Evolutionary conservation across 2,329 filamentous ascomycete species (phyloP).

Genomic region (Aspergillus tamarii): DNA sequence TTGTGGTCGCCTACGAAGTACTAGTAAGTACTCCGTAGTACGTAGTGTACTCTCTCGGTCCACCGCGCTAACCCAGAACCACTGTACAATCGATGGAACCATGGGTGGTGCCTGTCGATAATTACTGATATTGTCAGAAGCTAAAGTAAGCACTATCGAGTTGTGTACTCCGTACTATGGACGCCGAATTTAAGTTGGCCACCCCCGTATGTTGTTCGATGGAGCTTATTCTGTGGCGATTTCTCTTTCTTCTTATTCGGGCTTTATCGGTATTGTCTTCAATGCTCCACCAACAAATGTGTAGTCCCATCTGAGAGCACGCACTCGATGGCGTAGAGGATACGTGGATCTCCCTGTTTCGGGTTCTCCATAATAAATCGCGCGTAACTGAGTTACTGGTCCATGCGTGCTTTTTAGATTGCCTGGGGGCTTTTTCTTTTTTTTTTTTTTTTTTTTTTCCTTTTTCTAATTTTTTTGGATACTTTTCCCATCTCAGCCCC

Average conservation of each 20-base stretch:
- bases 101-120: conserved; percentile 22
- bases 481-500: conserved; percentile 1
- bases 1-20: background rate
- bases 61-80: conserved; percentile 1
- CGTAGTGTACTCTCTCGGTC: background rate
- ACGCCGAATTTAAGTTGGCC: conserved; percentile 5
- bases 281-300: background rate
- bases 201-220: background rate
- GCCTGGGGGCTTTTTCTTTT: background rate
- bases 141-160: conserved; percentile 7
- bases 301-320: background rate
- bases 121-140: conserved; percentile 16
- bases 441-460: background rate
- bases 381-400: background rate
- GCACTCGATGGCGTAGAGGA: background rate
- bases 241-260: background rate
- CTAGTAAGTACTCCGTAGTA: background rate
- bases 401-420: conserved; percentile 5
- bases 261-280: background rate
- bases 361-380: conserved; percentile 3
- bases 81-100: conserved; percentile 15
- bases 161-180: conserved; percentile 11
- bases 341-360: background rate
- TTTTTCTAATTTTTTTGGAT: background rate
- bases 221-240: conserved; percentile 1